These are phyloP conservation scores for Tricholoma sp. DNA, from an alignment of 768 basidiomycete genomes.

Conservation along the genomic window DNA sequence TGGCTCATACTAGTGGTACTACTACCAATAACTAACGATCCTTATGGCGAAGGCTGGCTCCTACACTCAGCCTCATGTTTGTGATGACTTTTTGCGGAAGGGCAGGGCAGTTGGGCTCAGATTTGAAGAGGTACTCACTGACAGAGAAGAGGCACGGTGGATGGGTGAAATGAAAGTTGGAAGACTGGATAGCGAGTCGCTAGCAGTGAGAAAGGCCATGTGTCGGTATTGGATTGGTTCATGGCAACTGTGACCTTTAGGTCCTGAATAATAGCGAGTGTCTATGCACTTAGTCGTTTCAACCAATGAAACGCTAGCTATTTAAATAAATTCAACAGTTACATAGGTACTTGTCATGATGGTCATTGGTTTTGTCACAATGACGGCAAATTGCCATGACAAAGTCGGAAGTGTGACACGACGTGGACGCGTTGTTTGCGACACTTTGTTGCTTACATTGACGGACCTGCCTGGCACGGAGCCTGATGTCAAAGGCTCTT, in stretches of 20 bases:
- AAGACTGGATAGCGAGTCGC: constrained; percentile 40
- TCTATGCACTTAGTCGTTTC: too few species aligned
- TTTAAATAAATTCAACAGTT: background rate
- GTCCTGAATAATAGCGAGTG: too few species aligned
- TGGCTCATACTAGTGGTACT: background rate
- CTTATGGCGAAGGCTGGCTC: constrained; percentile 41
- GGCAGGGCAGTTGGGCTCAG: constrained; percentile 34
- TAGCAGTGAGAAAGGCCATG: constrained; percentile 48
- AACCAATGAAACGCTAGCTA: too few species aligned
- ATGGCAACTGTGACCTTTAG: constrained; percentile 25
- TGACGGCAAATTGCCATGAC: too few species aligned
- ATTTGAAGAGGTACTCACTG: constrained; percentile 38
- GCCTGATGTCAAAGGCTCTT: too few species aligned
- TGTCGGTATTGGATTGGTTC: constrained; percentile 63
- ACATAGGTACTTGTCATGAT: background rate
- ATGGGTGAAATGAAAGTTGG: constrained; percentile 40
- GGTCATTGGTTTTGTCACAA: too few species aligned
- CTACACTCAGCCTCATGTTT: constrained; percentile 51
- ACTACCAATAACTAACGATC: background rate
- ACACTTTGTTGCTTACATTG: background rate
- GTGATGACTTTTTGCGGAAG: constrained; percentile 46
- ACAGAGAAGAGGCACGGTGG: constrained; percentile 36
- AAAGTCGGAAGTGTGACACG: background rate
- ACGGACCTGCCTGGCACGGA: too few species aligned
- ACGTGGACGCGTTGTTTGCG: constrained; percentile 2